Base-by-base conservation (phyloP, 78 protist species). In the Guillardia theta region DNA sequence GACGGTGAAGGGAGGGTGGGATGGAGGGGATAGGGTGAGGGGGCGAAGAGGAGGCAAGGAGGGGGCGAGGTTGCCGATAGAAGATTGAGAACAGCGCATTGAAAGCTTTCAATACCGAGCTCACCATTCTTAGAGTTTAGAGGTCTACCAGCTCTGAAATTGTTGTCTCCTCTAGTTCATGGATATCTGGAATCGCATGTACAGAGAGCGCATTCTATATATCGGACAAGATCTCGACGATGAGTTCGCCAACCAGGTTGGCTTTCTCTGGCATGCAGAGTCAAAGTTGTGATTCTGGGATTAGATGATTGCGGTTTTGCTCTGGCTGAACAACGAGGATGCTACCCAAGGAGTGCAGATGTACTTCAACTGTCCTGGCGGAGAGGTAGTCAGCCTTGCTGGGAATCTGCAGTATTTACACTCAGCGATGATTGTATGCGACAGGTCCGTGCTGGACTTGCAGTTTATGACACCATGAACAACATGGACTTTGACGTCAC, bases 191-290 rank as follows among this genome's bases (percentile, higher is more conserved):
- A 78, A 43, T 43, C 90, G 90, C 24, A 24, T 78, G 50, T 43
- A 78, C 33, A 37, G 90, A 30, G 90, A 78, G 33, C 90, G 90
- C 5, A 78, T 78, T 30, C 21, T 78, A 48, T 78, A 78, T 50
- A 43, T 78, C 24, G 90, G 90, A 10, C 90, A 78, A 30, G 90
- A 78, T 43, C 90, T 78, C 33, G 90, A 78, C 48, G 90, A 78
- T 50, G 90, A 78, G 8, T 78, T 78, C 44, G 90, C 90, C 53
- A 78, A 78, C 90, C 90, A 78, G 87, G 87, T 70, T 1, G 45
- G 27, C 27, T 0, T 3, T 6, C 70, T 58, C 70, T 0, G 70
- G 70, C 27, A 1, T 3, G 6, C 2, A 58, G 4, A 37, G n/a
- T 15, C 44, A 4, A 36, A 37, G 33, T 10, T 70, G 44, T 12